A percentile compares a stretch with the other conserved stretches of the same genome.
Evolutionary conservation across 805 yeast genomes (phyloP).

Genomic region (Metschnikowia vanudenii): DNA sequence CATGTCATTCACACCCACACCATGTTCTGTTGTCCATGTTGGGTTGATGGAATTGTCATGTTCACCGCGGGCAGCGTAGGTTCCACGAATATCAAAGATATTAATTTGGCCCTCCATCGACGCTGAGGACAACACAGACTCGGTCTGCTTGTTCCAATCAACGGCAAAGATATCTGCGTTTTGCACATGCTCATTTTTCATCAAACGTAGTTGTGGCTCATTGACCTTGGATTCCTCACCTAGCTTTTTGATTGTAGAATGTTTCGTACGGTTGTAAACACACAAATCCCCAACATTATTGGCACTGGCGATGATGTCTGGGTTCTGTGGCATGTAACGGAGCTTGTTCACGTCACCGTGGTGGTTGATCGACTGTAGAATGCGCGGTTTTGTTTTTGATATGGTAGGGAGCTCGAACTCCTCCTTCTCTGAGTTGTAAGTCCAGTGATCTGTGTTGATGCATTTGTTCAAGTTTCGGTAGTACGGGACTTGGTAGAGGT

Average conservation of each 20-base stretch:
- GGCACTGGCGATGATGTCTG: slow-evolving; percentile 73
- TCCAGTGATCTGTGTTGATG: slow-evolving; percentile 36
- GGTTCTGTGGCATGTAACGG: slow-evolving; percentile 79
- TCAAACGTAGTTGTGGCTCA: slow-evolving; percentile 53
- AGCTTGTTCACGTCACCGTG: slow-evolving; percentile 72
- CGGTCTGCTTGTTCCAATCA: slow-evolving; percentile 66
- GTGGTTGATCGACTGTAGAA: slow-evolving; percentile 61
- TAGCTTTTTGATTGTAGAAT: slow-evolving; percentile 39
- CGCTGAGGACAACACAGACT: slow-evolving; percentile 60
- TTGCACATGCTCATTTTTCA: slow-evolving; percentile 22
- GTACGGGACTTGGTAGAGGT: slow-evolving; percentile 34
- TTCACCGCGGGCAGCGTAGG: slow-evolving; percentile 4
- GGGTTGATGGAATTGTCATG: slow-evolving; percentile 3
- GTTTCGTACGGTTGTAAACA: slow-evolving; percentile 82
- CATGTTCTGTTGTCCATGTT: slow-evolving; percentile 8
- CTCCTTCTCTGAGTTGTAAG: slow-evolving; percentile 37
- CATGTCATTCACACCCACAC: slow-evolving; percentile 63
- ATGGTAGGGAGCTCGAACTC: slow-evolving; percentile 39
- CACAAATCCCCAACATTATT: slow-evolving; percentile 64
- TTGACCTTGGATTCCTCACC: slow-evolving; percentile 28
- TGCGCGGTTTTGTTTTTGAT: slow-evolving; percentile 28
- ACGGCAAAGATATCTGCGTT: slow-evolving; percentile 63
- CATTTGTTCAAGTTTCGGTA: slow-evolving; percentile 33
- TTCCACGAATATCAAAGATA: slow-evolving; percentile 61
- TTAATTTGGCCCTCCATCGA: slow-evolving; percentile 63